These are phyloP conservation scores for Rheum nobile DNA, from an alignment of 148 eudicot genomes.

Conservation along the genomic window DNA sequence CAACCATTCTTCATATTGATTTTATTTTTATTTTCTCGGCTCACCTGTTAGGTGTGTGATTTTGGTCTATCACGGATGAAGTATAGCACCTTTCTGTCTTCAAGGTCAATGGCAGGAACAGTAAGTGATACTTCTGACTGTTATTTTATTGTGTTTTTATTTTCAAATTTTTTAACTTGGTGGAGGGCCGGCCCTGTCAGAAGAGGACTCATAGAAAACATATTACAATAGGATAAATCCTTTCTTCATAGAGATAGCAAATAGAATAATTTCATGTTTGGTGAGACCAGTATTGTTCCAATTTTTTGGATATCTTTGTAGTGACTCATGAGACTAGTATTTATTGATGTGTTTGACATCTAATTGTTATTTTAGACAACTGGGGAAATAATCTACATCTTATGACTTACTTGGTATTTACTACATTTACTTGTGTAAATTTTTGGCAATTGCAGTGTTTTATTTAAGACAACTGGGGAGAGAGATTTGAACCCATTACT, in stretches of 20 bases:
- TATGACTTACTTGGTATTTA: too few species aligned
- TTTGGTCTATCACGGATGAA: slow-evolving; percentile 64
- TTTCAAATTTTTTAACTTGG: not conserved
- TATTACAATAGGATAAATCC: not conserved
- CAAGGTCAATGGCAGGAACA: slow-evolving; percentile 65
- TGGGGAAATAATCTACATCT: too few species aligned
- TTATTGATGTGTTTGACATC: not conserved
- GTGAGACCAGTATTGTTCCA: not conserved
- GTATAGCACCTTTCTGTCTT: slow-evolving; percentile 51
- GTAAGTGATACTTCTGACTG: slow-evolving; percentile 21
- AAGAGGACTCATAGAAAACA: not conserved
- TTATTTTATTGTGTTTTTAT: not conserved
- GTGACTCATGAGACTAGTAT: too few species aligned
- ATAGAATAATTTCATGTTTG: not conserved
- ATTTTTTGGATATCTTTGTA: not conserved
- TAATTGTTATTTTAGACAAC: too few species aligned
- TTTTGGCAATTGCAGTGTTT: too few species aligned
- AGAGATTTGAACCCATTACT: too few species aligned
- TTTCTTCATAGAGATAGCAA: not conserved
- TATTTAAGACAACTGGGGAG: too few species aligned
- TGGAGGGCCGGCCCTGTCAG: too few species aligned
- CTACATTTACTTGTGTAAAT: too few species aligned
- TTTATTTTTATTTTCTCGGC: not conserved
- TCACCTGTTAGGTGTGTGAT: slow-evolving; percentile 44
- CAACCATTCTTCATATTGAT: too few species aligned